Evolutionary conservation across 495 filamentous ascomycete genomes (phyloP).

Genomic region (Xylaria curta): DNA sequence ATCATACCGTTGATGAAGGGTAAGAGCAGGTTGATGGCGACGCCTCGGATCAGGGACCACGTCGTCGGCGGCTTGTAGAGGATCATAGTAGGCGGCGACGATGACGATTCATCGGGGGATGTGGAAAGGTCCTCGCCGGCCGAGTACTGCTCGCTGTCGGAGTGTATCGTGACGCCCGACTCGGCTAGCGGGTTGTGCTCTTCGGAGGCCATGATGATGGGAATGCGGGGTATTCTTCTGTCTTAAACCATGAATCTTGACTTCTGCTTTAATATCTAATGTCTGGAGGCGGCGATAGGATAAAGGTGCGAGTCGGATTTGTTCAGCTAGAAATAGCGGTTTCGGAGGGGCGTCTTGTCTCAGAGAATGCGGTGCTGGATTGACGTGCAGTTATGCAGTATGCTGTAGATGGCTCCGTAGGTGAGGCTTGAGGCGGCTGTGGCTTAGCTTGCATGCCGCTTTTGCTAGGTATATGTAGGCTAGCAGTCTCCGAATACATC

Average conservation of each 20-base stretch:
- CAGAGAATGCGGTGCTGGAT: neutral
- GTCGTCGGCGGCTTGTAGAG: slow-evolving; percentile 88
- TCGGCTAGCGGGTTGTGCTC: slow-evolving; percentile 70
- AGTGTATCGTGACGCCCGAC: slow-evolving; percentile 83
- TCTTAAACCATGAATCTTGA: neutral
- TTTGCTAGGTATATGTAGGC: too few species aligned
- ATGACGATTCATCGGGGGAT: slow-evolving; percentile 66
- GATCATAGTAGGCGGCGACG: slow-evolving; percentile 76
- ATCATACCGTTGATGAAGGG: slow-evolving; percentile 98
- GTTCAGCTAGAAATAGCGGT: neutral
- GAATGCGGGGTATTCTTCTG: neutral
- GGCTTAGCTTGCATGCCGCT: too few species aligned
- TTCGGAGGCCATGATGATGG: slow-evolving; percentile 48
- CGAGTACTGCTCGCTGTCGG: slow-evolving; percentile 89
- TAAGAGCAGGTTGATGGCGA: slow-evolving; percentile 91
- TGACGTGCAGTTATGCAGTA: neutral
- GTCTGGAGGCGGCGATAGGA: neutral
- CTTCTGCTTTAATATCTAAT: neutral
- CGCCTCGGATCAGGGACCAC: slow-evolving; percentile 83
- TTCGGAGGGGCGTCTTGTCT: slow-evolving; percentile 15
- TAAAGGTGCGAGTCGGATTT: neutral
- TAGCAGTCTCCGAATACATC: too few species aligned
- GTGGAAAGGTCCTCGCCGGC: slow-evolving; percentile 67
- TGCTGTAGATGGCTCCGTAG: neutral
- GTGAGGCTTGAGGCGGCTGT: slow-evolving; percentile 13